Evolutionary conservation across 2,329 filamentous ascomycete species (phyloP), one percentile per base, ranked within the genome.

Genomic region (Rhynchosporium secalis): DNA sequence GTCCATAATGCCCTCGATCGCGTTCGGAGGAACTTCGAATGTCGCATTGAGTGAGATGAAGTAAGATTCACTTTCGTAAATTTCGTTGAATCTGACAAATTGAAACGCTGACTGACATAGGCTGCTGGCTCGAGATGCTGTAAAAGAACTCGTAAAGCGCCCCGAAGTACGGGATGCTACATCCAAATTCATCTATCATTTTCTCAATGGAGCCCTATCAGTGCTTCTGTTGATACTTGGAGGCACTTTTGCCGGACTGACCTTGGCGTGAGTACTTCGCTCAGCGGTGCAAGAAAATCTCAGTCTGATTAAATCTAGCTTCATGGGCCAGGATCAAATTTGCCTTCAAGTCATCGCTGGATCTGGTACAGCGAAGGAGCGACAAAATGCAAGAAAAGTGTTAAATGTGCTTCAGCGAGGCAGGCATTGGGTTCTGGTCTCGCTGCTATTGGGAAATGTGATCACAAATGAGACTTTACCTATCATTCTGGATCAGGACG

Each of bases 401-500:
- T 81, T 96, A 69, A 82, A 86, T 45, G 80, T 98, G 28, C 78
- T 98, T 56, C 86, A 91, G 65, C 88, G 85, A 70, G 94, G 94
- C 70, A 97, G 97, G 75, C 94, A 98, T 75, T 98, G 94, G 94
- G 94, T 98, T 20, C 80, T 98, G 61, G 94, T 98, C 58, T 97
- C 94, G 1, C 79, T 98, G 33, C 83, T 98, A 8, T 80, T 98
- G 60, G 91, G 92, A 75, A 98, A 98, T 75, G 94, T 98, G 74
- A 95, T 98, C 71, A 96, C 94, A 68, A 97, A 98, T 76, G 94
- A 97, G 77, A 95, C 93, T 2, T 81, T 96, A 12, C 94, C 94
- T 26, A 96, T 98, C 64, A 91, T 98, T 10, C 83, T 98, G 52
- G 94, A 98, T 76, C 83, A 93, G 60, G 96, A 92, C 62, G 84